These are phyloP conservation scores for Insectozyma bohioensis DNA, from an alignment of 1,139 yeast genomes.

Conservation along the genomic window DNA sequence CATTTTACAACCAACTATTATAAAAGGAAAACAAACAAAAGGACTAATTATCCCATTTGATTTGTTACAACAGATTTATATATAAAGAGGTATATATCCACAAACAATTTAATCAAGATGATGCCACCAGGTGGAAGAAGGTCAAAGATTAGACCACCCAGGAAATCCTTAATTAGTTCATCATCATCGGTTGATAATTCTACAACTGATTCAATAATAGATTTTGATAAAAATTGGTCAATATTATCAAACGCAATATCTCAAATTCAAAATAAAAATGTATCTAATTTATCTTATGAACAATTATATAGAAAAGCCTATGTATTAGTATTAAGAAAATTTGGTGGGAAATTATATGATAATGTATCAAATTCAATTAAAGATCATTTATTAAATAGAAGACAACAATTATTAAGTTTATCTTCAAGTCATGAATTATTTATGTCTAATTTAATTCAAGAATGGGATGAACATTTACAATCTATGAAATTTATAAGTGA, in stretches of 20 bases:
- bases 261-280: slow-evolving; percentile 74
- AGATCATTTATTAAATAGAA: slow-evolving; percentile 43
- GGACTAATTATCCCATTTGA: too few relatives aligned
- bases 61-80: background rate
- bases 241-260: slow-evolving; percentile 70
- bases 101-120: slow-evolving; percentile 23
- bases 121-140: slow-evolving; percentile 46
- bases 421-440: slow-evolving; percentile 31
- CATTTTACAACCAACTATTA: background rate
- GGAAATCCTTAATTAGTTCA: slow-evolving; percentile 42
- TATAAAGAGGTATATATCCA: too few relatives aligned
- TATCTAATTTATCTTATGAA: slow-evolving; percentile 78
- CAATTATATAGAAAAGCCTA: slow-evolving; percentile 83
- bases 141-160: slow-evolving; percentile 75
- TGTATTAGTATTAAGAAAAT: slow-evolving; percentile 71
- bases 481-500: slow-evolving; percentile 83
- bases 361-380: slow-evolving; percentile 55
- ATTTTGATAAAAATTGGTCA: slow-evolving; percentile 71
- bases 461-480: slow-evolving; percentile 76
- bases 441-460: slow-evolving; percentile 45
- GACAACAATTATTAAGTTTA: slow-evolving; percentile 23
- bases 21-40: too few relatives aligned
- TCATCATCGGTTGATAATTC: slow-evolving; percentile 15
- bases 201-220: slow-evolving; percentile 35
- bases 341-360: slow-evolving; percentile 68